Evolutionary conservation across 306 rosid genomes (phyloP).

Genomic region (Prinsepia uniflora): DNA sequence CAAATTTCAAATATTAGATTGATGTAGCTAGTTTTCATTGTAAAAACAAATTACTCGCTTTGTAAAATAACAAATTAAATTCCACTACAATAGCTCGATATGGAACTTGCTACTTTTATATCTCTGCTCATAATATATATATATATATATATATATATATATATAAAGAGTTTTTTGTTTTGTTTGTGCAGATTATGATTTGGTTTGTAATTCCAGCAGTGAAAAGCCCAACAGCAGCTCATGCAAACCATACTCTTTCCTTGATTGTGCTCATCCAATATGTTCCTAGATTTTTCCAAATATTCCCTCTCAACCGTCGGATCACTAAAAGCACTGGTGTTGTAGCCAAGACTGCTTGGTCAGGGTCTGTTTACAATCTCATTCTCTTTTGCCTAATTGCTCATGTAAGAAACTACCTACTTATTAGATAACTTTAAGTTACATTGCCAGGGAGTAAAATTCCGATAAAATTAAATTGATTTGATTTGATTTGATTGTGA

Average conservation of each 20-base stretch:
- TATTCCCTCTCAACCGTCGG: conserved; percentile 66
- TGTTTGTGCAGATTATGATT: conserved; percentile 50
- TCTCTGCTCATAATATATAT: too few species aligned
- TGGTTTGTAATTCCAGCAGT: conserved; percentile 77
- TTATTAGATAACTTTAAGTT: neutral
- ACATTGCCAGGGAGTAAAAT: neutral
- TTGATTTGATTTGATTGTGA: neutral
- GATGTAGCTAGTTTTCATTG: too few species aligned
- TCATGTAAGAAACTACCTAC: conserved; percentile 43
- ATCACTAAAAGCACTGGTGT: conserved; percentile 74
- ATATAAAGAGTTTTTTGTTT: neutral
- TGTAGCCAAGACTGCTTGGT: conserved; percentile 72
- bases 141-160: too few species aligned
- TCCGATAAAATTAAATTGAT: neutral
- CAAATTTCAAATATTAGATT: too few species aligned
- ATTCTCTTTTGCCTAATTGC: conserved; percentile 64
- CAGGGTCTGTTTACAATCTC: conserved; percentile 83
- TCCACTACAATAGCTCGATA: too few species aligned
- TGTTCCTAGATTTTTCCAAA: conserved; percentile 61
- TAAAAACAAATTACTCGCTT: too few species aligned
- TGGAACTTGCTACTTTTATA: too few species aligned
- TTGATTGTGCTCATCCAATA: conserved; percentile 77
- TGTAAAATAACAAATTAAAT: too few species aligned
- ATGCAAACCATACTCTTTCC: conserved; percentile 67
- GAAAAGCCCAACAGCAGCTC: conserved; percentile 48